A percentile compares a stretch with the other conserved stretches of the same genome.
Conservation (phyloP, 2,329 filamentous ascomycete genomes). For the Beauveria bassiana region DNA sequence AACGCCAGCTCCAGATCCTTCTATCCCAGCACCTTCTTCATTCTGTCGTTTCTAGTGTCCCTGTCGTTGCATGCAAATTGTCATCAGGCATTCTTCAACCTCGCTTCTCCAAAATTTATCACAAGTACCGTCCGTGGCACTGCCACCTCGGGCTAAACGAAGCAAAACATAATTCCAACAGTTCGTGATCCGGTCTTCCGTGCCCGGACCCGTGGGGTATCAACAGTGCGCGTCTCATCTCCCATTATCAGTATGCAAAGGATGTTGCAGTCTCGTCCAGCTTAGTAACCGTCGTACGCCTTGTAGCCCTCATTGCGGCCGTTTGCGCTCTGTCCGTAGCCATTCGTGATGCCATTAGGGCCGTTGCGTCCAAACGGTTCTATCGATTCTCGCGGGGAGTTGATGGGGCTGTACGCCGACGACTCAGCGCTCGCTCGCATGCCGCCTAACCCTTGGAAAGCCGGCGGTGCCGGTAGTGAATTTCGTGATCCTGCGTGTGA, state of each 20-base stretch:
- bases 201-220: conserved; percentile 1
- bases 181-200: not conserved
- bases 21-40: conserved; percentile 5
- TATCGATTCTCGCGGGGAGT: conserved; percentile 55
- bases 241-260: not conserved
- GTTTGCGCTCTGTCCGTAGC: conserved; percentile 30
- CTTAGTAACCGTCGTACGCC: conserved; percentile 32
- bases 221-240: conserved; percentile 3
- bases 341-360: conserved; percentile 27
- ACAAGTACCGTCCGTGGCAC: not conserved
- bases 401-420: conserved; percentile 67
- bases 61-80: conserved; percentile 10
- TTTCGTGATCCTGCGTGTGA: conserved; percentile 28
- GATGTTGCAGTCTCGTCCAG: not conserved
- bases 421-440: conserved; percentile 57
- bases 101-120: conserved; percentile 3
- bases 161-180: conserved; percentile 9
- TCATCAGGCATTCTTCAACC: conserved; percentile 3
- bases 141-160: conserved; percentile 1
- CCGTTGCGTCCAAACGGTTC: conserved; percentile 32
- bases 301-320: conserved; percentile 29
- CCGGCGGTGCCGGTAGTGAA: conserved; percentile 41
- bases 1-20: conserved; percentile 8
- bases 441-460: conserved; percentile 51
- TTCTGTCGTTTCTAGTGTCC: conserved; percentile 2